A percentile compares a stretch with the other conserved stretches of the same genome.
These are phyloP conservation scores for Tympanopsis confertula DNA, from an alignment of 2,329 filamentous ascomycete species.

Conservation along the genomic window DNA sequence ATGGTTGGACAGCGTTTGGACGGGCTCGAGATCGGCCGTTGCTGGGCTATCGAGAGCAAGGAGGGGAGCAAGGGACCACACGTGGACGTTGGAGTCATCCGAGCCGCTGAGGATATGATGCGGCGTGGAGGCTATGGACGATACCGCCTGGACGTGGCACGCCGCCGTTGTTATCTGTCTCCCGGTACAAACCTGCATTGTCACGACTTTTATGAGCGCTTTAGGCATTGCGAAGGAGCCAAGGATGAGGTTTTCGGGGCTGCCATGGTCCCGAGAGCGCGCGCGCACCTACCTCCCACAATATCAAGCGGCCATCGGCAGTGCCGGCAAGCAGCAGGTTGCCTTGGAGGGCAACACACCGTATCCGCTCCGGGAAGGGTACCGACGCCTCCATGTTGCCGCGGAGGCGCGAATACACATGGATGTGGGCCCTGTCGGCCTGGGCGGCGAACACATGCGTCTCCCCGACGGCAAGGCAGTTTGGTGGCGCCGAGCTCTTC, in stretches of 20 bases:
- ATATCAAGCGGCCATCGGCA: slow-evolving; percentile 69
- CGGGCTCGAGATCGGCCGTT: slow-evolving; percentile 51
- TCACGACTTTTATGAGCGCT: slow-evolving; percentile 2
- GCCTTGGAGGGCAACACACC: slow-evolving; percentile 61
- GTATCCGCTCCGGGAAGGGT: slow-evolving; percentile 78
- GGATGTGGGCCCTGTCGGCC: slow-evolving; percentile 78
- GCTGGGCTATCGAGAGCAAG: slow-evolving; percentile 45
- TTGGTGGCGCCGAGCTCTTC: slow-evolving; percentile 73
- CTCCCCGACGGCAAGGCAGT: slow-evolving; percentile 68
- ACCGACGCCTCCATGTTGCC: slow-evolving; percentile 82
- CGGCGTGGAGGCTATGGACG: slow-evolving; percentile 60
- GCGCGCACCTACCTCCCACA: slow-evolving; percentile 72
- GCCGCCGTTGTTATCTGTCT: slow-evolving; percentile 65
- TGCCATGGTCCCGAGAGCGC: neutral
- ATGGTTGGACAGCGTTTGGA: slow-evolving; percentile 69
- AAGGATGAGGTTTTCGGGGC: neutral
- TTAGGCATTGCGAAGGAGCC: neutral
- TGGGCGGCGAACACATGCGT: slow-evolving; percentile 88
- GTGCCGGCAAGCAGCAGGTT: slow-evolving; percentile 72
- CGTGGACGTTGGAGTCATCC: slow-evolving; percentile 77
- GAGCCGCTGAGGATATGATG: slow-evolving; percentile 69
- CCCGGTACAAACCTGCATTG: slow-evolving; percentile 55
- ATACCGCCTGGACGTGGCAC: slow-evolving; percentile 71
- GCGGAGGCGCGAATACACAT: slow-evolving; percentile 77
- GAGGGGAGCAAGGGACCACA: slow-evolving; percentile 74